Evolutionary conservation across 371 early-diverging fungal species (phyloP).

Genomic region (Batrachochytrium dendrobatidis): DNA sequence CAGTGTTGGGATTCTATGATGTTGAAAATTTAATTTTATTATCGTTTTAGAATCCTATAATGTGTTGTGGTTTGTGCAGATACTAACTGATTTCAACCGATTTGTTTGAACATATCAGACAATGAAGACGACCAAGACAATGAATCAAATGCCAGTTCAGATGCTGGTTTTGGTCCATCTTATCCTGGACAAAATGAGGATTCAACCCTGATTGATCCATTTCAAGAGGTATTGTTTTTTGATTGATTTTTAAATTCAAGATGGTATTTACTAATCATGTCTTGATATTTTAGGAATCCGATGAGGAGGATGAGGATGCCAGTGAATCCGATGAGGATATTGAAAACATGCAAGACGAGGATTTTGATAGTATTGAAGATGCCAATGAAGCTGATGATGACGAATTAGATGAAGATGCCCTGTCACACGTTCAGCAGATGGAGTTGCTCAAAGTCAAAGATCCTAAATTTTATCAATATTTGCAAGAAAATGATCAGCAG

Average conservation of each 20-base stretch:
- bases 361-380: conserved; percentile 14
- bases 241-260: neutral
- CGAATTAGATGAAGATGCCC: conserved; percentile 38
- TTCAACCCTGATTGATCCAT: no score
- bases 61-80: no score
- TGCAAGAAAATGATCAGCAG: conserved; percentile 74
- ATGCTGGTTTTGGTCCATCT: no score
- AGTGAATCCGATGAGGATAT: conserved; percentile 13
- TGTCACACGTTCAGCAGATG: conserved; percentile 61
- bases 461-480: conserved; percentile 82
- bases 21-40: neutral
- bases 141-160: no score
- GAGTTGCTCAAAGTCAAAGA: conserved; percentile 74
- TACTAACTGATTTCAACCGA: no score
- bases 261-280: conserved; percentile 1
- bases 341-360: conserved; percentile 14
- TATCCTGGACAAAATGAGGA: no score
- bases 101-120: no score
- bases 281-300: neutral
- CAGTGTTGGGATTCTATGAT: conserved; percentile 2
- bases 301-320: neutral
- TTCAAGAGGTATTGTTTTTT: no score
- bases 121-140: no score
- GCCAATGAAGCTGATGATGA: conserved; percentile 30
- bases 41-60: neutral